Evolutionary conservation across 2,329 filamentous ascomycete genomes (phyloP), one percentile per base, ranked within the genome.

Genomic region (Aulographum hederae): DNA sequence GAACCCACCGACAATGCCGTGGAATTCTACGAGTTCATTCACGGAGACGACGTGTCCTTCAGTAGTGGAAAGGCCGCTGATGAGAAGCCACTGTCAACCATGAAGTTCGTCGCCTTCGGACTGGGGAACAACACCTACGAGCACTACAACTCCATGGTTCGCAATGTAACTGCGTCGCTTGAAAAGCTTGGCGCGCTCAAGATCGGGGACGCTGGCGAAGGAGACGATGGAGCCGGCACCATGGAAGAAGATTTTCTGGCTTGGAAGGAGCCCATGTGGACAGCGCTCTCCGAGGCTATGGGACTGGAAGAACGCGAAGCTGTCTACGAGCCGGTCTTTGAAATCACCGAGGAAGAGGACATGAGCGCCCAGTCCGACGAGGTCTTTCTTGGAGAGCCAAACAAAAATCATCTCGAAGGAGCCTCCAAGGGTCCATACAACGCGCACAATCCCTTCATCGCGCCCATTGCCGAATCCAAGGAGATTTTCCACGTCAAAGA

Each of bases 261-360:
- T 41, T 98, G 89, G 89, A 98, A 98, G 61, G 89, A 98, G 47
- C 85, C 85, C 38, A 98, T 98, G 89, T 98, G 91, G 89, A 63
- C 69, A 45, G 79, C 78, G 37, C 65, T 98, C 32, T 66, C 78
- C 16, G 69, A 80, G 41, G 73, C 80, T 49, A 81, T 98, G 77
- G 71, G 71, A 33, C 62, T 98, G 34, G 79, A 95, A 56, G 89
- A 98, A 59, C 84, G 89, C 37, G 91, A 98, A 52, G 81, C 85
- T 38, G 74, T 92, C 37, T 98, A 95, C 53, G 91, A 98, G 53
- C 82, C 89, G 31, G 73, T 85, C 35, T 94, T 94, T 51, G 73
- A 70, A 43, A 74, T 98, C 43, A 69, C 68, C 17, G 78, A 93
- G 45, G 71, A 75, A 40, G 71, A 79, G 10, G 71, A 74, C 21